phyloP scores from a whole-genome alignment of 179 eudicot genomes.

The Spergularia azorica region DNA sequence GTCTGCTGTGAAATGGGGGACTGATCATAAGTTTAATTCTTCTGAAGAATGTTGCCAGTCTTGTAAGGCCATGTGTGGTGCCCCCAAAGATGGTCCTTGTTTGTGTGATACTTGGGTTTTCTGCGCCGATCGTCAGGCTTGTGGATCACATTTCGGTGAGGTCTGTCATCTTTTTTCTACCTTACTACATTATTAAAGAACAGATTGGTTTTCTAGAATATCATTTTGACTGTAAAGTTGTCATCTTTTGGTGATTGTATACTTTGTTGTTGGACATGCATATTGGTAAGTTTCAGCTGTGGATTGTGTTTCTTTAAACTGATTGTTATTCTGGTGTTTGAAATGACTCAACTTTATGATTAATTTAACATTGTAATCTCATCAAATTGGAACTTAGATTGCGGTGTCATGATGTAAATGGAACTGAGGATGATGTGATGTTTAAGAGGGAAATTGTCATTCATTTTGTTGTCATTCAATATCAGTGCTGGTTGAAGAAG shows the following conservation, averaged over 20 bases:
- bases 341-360: background rate
- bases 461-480: constrained; percentile 8
- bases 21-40: constrained; percentile 74
- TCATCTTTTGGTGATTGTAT: background rate
- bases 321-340: background rate
- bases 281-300: background rate
- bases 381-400: background rate
- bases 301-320: background rate
- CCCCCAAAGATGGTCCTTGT: constrained; percentile 68
- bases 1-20: constrained; percentile 90
- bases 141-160: constrained; percentile 86
- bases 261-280: too few species aligned
- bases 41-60: constrained; percentile 74
- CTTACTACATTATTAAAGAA: background rate
- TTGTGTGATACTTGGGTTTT: constrained; percentile 97
- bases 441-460: background rate
- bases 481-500: constrained; percentile 97
- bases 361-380: background rate
- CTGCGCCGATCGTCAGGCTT: constrained; percentile 70
- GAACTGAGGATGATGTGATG: background rate
- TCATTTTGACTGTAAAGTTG: background rate
- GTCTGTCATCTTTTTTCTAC: constrained; percentile 31
- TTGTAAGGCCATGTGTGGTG: constrained; percentile 83
- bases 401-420: background rate
- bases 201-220: too few species aligned